phyloP scores from a whole-genome alignment of 108 stramenopile genomes.

The Cyclostephanos tholiformis region DNA sequence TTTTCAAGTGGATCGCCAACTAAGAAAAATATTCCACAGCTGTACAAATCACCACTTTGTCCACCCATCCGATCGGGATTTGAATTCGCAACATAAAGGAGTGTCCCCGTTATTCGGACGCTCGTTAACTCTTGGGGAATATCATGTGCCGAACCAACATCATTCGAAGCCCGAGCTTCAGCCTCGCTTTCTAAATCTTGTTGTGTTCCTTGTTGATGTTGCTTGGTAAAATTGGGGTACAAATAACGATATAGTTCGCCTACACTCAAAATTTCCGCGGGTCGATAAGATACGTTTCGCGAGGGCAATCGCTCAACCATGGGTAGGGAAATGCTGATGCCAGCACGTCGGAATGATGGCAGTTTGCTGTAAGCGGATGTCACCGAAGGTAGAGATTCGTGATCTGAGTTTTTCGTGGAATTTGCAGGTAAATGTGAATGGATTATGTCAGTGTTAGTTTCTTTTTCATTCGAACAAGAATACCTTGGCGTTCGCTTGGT shows the following conservation, averaged over 20 bases:
- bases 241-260: conserved; percentile 50
- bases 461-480: conserved; percentile 20
- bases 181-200: background rate
- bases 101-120: conserved; percentile 46
- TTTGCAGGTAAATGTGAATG: background rate
- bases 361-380: background rate
- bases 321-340: conserved; percentile 37
- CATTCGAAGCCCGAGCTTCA: background rate
- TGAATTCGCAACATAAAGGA: conserved; percentile 33
- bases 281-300: conserved; percentile 48
- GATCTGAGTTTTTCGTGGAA: background rate
- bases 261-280: conserved; percentile 51
- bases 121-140: conserved; percentile 23
- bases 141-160: background rate
- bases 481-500: conserved; percentile 8
- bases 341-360: conserved; percentile 4
- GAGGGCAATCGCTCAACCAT: conserved; percentile 52
- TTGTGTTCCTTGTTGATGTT: background rate
- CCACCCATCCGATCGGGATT: conserved; percentile 12
- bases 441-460: background rate
- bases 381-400: background rate
- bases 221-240: conserved; percentile 10
- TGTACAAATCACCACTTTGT: conserved; percentile 14
- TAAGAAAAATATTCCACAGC: conserved; percentile 36
- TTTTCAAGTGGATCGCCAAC: conserved; percentile 47